These are phyloP conservation scores for Kwoniella botswanensis DNA, from an alignment of 768 basidiomycete genomes.

Conservation along the genomic window DNA sequence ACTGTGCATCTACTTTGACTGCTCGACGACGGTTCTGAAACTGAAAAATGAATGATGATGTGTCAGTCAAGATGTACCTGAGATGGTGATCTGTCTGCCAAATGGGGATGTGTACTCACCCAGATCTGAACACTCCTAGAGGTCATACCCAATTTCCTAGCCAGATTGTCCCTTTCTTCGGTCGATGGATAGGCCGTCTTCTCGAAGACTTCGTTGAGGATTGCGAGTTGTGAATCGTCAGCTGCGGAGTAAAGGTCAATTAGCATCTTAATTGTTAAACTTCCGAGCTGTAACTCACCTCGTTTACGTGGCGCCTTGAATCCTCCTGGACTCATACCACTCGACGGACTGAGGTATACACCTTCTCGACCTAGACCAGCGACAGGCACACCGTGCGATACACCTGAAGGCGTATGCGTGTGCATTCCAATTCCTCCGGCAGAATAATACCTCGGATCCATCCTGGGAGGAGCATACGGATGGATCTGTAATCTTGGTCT, in stretches of 20 bases:
- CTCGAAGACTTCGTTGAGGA: slow-evolving; percentile 37
- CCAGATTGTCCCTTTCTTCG: slow-evolving; percentile 39
- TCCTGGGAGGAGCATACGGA: slow-evolving; percentile 20
- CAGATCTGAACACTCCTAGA: slow-evolving; percentile 48
- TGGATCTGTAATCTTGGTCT: slow-evolving; percentile 28
- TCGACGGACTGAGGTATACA: slow-evolving; percentile 12
- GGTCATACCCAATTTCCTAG: slow-evolving; percentile 46
- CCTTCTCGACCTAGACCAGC: slow-evolving; percentile 6
- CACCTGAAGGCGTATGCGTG: background rate
- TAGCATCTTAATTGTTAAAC: background rate
- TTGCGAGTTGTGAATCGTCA: slow-evolving; percentile 38
- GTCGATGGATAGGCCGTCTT: slow-evolving; percentile 42
- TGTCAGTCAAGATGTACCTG: background rate
- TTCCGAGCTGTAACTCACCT: slow-evolving; percentile 23
- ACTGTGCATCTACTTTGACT: slow-evolving; percentile 45
- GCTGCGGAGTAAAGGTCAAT: slow-evolving; percentile 20
- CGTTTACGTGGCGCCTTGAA: slow-evolving; percentile 41
- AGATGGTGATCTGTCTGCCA: no score
- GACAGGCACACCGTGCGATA: background rate
- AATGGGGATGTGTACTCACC: slow-evolving; percentile 31
- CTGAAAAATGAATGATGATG: slow-evolving; percentile 19
- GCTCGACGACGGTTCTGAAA: slow-evolving; percentile 49
- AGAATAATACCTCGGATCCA: slow-evolving; percentile 17
- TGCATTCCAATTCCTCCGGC: slow-evolving; percentile 10
- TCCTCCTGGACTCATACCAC: slow-evolving; percentile 10